Evolutionary conservation across 495 filamentous ascomycete species (phyloP).

Genomic region (Neurospora terricola): DNA sequence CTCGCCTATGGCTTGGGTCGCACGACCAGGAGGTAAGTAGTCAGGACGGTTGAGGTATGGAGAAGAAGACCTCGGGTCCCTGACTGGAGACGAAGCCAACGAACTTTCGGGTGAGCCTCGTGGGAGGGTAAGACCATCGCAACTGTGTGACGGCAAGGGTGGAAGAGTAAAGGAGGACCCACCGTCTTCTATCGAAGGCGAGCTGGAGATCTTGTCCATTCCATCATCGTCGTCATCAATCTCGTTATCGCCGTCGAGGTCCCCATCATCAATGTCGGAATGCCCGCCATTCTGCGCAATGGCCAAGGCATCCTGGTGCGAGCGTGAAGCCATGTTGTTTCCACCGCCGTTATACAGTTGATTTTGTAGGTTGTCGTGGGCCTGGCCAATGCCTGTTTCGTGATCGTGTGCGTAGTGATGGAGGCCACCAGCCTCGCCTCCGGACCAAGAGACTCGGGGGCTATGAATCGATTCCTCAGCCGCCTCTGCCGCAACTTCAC

Average conservation of each 20-base stretch:
- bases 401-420: constrained; percentile 42
- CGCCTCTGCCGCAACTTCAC: constrained; percentile 65
- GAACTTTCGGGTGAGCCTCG: constrained; percentile 17
- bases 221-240: constrained; percentile 77
- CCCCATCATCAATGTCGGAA: constrained; percentile 53
- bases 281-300: constrained; percentile 45
- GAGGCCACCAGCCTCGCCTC: constrained; percentile 35
- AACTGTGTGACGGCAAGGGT: constrained; percentile 24
- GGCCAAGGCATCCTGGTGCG: constrained; percentile 44
- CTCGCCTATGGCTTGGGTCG: constrained; percentile 27
- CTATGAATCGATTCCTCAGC: constrained; percentile 52
- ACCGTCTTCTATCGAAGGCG: constrained; percentile 98
- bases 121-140: constrained; percentile 30
- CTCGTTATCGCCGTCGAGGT: constrained; percentile 57
- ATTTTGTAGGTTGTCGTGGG: constrained; percentile 30
- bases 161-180: constrained; percentile 39
- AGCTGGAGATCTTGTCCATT: constrained; percentile 96
- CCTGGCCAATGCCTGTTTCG: constrained; percentile 34
- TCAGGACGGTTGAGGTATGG: constrained; percentile 42
- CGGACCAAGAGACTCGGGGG: constrained; percentile 42
- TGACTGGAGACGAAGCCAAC: constrained; percentile 13
- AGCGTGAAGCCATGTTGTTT: constrained; percentile 25
- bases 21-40: constrained; percentile 31
- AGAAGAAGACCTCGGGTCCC: constrained; percentile 41
- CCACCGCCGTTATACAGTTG: constrained; percentile 1